Conservation (phyloP, 345 rosid genomes). For the Salix purpurea region DNA sequence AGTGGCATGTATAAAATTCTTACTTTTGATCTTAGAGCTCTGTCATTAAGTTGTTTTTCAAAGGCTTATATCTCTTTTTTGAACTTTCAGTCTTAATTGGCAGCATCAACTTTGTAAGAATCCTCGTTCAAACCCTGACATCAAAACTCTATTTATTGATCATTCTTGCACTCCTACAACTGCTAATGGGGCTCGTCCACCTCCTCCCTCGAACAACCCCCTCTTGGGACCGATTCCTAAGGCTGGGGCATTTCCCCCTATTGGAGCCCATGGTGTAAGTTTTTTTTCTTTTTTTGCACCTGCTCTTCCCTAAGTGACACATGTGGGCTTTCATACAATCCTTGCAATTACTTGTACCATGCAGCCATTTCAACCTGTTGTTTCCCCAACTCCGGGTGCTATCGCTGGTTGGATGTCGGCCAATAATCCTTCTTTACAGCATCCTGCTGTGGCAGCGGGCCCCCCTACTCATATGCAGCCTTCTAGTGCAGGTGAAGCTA, state of each 20-base stretch:
- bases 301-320: background rate
- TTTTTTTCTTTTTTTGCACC: no score
- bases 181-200: constrained; percentile 71
- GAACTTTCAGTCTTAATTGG: constrained; percentile 72
- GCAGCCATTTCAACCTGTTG: constrained; percentile 74
- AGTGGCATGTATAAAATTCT: background rate
- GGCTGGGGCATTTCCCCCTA: constrained; percentile 59
- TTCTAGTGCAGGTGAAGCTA: constrained; percentile 37
- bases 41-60: background rate
- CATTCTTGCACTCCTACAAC: constrained; percentile 55
- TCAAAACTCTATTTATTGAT: constrained; percentile 79
- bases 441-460: constrained; percentile 45
- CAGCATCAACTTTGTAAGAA: constrained; percentile 95
- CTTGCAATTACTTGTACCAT: constrained; percentile 5
- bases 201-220: constrained; percentile 59
- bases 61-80: constrained; percentile 10
- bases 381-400: constrained; percentile 60
- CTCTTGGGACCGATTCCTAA: constrained; percentile 66
- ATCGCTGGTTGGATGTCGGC: constrained; percentile 76
- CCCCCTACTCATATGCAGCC: constrained; percentile 44
- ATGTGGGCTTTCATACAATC: constrained; percentile 8
- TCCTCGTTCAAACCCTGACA: constrained; percentile 87
- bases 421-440: constrained; percentile 44
- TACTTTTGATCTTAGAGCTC: background rate
- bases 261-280: constrained; percentile 76